Percentiles rank a stretch among this genome's conserved stretches.
Evolutionary conservation across 2,329 filamentous ascomycete genomes (phyloP).

Genomic region (Fusarium beomiforme): DNA sequence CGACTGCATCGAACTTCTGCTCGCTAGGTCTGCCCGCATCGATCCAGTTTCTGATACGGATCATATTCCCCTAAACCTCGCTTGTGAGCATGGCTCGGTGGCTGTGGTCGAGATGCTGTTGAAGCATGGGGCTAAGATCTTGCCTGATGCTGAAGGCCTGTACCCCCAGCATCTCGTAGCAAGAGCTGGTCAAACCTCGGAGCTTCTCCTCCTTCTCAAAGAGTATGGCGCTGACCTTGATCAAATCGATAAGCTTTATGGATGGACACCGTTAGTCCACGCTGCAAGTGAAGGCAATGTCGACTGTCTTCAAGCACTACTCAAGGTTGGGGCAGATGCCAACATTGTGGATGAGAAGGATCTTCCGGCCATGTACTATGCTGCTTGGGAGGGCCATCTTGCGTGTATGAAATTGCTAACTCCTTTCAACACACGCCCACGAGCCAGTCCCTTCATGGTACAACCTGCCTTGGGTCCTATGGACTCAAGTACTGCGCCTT

Average conservation of each 20-base stretch:
- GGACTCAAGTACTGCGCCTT: slow-evolving; percentile 60
- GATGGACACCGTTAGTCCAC: slow-evolving; percentile 96
- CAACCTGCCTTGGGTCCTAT: slow-evolving; percentile 57
- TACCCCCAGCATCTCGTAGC: slow-evolving; percentile 98
- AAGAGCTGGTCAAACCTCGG: slow-evolving; percentile 82
- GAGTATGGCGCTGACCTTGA: slow-evolving; percentile 89
- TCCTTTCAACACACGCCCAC: slow-evolving; percentile 60
- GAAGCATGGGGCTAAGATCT: slow-evolving; percentile 79
- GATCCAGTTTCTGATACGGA: slow-evolving; percentile 88
- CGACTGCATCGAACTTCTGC: slow-evolving; percentile 80
- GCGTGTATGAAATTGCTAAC: slow-evolving; percentile 92
- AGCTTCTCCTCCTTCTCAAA: slow-evolving; percentile 82
- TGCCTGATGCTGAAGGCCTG: slow-evolving; percentile 95
- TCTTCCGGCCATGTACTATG: slow-evolving; percentile 96
- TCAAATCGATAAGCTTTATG: slow-evolving; percentile 93
- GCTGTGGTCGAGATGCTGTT: slow-evolving; percentile 87
- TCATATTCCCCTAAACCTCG: slow-evolving; percentile 92
- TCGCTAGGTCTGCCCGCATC: slow-evolving; percentile 82
- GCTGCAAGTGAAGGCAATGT: slow-evolving; percentile 97
- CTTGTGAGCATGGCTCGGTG: slow-evolving; percentile 91
- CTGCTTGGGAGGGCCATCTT: slow-evolving; percentile 95
- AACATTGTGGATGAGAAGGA: slow-evolving; percentile 91
- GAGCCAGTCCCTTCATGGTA: slow-evolving; percentile 56
- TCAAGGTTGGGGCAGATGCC: slow-evolving; percentile 81
- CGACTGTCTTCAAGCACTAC: slow-evolving; percentile 81